These are phyloP conservation scores for Talinum fruticosum DNA, from an alignment of 148 eudicot genomes.

Conservation along the genomic window DNA sequence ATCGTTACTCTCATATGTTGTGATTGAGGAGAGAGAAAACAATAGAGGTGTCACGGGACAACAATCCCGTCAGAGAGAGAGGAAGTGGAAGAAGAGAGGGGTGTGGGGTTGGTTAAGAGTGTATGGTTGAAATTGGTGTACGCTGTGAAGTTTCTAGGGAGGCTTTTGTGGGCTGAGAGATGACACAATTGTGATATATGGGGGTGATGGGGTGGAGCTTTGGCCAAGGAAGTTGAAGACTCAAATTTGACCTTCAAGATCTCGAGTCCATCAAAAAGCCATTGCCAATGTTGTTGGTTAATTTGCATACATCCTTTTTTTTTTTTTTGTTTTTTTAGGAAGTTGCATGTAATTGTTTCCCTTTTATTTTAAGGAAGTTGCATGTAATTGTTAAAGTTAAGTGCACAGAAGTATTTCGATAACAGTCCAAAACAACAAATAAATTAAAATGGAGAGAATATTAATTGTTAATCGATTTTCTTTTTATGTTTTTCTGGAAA, in stretches of 20 bases:
- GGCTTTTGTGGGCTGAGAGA: conserved; percentile 56
- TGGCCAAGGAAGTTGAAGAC: conserved; percentile 72
- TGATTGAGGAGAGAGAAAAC: background rate
- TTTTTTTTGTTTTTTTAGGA: no score
- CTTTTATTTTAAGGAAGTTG: no score
- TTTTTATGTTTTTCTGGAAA: no score
- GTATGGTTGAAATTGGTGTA: conserved; percentile 47
- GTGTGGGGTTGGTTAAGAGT: conserved; percentile 32
- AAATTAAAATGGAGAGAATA: no score
- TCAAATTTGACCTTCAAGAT: conserved; percentile 51
- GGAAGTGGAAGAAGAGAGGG: conserved; percentile 17
- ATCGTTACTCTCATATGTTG: no score
- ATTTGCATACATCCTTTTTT: background rate
- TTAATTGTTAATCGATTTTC: no score
- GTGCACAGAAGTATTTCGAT: no score
- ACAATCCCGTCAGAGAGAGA: background rate
- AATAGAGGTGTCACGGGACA: conserved; percentile 19
- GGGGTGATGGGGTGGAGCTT: conserved; percentile 76
- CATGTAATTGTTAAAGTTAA: no score
- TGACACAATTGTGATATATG: conserved; percentile 47
- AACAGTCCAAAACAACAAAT: no score
- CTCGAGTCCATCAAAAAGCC: conserved; percentile 60
- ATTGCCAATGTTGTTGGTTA: conserved; percentile 54
- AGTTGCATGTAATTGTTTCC: no score
- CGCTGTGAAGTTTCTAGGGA: conserved; percentile 40